Percentiles rank a stretch among this genome's conserved stretches.
Evolutionary conservation across 345 rosid genomes (phyloP).

Genomic region (Citrus sp.): DNA sequence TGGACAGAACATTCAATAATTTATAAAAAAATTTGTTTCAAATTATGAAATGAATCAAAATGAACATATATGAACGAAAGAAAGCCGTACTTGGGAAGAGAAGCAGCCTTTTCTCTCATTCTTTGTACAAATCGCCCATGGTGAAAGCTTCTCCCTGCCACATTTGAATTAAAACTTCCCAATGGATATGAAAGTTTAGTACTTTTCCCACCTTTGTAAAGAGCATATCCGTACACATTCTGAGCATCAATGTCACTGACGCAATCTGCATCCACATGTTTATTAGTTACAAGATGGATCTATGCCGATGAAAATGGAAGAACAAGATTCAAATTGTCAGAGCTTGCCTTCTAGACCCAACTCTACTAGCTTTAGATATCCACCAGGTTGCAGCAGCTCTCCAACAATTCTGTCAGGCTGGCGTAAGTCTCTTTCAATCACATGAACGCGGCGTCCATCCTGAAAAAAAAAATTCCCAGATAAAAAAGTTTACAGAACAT

Average conservation of each 20-base stretch:
- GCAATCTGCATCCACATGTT: constrained; percentile 32
- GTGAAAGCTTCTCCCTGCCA: constrained; percentile 50
- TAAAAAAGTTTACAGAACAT: neutral
- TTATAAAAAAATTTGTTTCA: neutral
- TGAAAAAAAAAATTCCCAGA: neutral
- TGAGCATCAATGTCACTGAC: constrained; percentile 50
- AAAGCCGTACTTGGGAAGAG: constrained; percentile 42
- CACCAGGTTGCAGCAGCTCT: constrained; percentile 16
- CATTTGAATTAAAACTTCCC: constrained; percentile 31
- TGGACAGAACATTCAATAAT: neutral
- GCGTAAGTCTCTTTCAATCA: constrained; percentile 16
- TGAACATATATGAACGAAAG: neutral
- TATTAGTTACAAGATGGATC: neutral
- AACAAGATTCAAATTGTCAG: neutral
- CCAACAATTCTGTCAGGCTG: constrained; percentile 16
- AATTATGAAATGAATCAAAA: neutral
- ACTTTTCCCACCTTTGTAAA: constrained; percentile 42
- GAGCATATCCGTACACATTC: constrained; percentile 39
- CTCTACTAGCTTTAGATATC: constrained; percentile 19
- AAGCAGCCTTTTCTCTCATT: constrained; percentile 50
- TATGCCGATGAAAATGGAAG: neutral
- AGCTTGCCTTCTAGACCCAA: constrained; percentile 21
- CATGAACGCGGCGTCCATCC: constrained; percentile 4
- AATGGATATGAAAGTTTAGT: constrained; percentile 38
- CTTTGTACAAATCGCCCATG: constrained; percentile 51